These are phyloP conservation scores for Carex myosuroides DNA, from an alignment of 176 grass and related monocot genomes.

Conservation along the genomic window DNA sequence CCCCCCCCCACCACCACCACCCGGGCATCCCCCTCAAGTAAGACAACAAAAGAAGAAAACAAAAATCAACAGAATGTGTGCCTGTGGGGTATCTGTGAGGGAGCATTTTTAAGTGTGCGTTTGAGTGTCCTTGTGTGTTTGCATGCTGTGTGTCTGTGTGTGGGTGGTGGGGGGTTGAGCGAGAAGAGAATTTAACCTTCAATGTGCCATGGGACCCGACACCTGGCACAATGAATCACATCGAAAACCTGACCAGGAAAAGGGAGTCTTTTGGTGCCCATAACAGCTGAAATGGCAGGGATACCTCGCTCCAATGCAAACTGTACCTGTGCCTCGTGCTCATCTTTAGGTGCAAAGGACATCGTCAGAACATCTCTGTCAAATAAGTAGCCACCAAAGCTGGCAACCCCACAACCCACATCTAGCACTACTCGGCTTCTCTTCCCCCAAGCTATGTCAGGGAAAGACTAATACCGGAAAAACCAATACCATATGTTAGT, in stretches of 20 bases:
- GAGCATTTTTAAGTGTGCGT: background rate
- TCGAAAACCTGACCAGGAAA: constrained; percentile 87
- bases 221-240: constrained; percentile 88
- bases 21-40: background rate
- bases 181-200: constrained; percentile 47
- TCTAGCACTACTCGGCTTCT: constrained; percentile 69
- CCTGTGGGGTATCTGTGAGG: background rate
- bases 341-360: constrained; percentile 99
- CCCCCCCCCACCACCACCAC: no score
- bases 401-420: constrained; percentile 97
- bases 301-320: constrained; percentile 98
- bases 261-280: constrained; percentile 97
- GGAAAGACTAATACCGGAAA: constrained; percentile 41
- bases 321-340: constrained; percentile 99
- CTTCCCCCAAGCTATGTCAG: constrained; percentile 96
- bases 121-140: background rate
- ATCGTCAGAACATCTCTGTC: constrained; percentile 91
- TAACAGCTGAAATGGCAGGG: constrained; percentile 97
- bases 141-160: background rate
- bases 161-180: background rate
- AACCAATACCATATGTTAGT: background rate
- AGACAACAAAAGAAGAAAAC: background rate
- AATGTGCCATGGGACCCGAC: constrained; percentile 94
- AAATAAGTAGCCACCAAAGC: constrained; percentile 97
- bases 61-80: background rate